Percentiles rank a stretch among this genome's conserved stretches.
phyloP scores from a whole-genome alignment of 352 stramenopile species.

The Globisporangium paroecandrum region DNA sequence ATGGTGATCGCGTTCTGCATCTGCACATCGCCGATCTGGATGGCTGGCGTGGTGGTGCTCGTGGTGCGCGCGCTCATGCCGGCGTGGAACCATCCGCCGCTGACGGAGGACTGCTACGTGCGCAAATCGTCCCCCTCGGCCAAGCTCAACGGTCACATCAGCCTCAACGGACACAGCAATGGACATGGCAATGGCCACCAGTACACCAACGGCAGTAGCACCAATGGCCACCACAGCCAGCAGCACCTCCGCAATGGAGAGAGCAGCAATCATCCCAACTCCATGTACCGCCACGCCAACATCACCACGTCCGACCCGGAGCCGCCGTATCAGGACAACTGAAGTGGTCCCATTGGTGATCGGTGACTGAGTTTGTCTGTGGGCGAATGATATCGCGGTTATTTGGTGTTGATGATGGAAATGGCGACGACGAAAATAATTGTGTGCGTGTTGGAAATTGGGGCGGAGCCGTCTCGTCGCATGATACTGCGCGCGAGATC shows the following conservation, averaged over 20 bases:
- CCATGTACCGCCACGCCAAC: slow-evolving; percentile 35
- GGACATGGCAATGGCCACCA: neutral
- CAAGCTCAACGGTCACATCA: slow-evolving; percentile 11
- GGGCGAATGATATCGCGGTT: neutral
- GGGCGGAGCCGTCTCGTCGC: neutral
- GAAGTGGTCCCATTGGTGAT: neutral
- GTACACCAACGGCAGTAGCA: neutral
- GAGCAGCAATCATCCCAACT: slow-evolving; percentile 43
- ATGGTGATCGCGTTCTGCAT: slow-evolving; percentile 77
- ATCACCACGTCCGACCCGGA: slow-evolving; percentile 12
- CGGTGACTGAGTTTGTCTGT: neutral
- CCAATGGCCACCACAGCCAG: slow-evolving; percentile 9
- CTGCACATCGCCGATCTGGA: slow-evolving; percentile 76
- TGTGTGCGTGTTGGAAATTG: neutral
- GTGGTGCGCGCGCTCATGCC: slow-evolving; percentile 48
- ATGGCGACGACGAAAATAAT: neutral
- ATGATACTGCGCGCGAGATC: neutral
- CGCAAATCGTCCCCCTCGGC: slow-evolving; percentile 22
- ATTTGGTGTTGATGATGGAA: neutral
- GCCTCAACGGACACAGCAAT: neutral
- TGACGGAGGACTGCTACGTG: slow-evolving; percentile 39
- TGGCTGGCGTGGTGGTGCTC: slow-evolving; percentile 50
- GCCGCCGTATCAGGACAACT: neutral
- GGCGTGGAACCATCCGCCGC: slow-evolving; percentile 24
- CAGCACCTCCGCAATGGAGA: slow-evolving; percentile 33